Evolutionary conservation across 768 basidiomycete genomes (phyloP), one percentile per base, ranked within the genome.

Genomic region (Lactarius hatsudake): DNA sequence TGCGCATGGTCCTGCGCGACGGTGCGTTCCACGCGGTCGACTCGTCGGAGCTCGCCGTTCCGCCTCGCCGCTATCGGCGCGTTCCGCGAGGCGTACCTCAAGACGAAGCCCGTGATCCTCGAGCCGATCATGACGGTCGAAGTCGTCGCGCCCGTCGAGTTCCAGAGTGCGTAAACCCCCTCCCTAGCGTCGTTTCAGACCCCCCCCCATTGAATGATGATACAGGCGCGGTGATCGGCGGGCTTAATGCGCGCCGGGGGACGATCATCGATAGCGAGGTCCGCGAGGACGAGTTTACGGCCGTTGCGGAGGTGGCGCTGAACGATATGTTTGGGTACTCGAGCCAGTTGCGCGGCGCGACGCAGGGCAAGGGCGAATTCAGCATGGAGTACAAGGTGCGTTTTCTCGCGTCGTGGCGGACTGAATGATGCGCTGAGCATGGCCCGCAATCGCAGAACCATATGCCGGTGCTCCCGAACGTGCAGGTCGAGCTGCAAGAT

Each of bases 111-210:
- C 0, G 88, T 93, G 61, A 89, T 99, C 64, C 79, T 99, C 48
- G 96, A 99, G 75, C 96, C 96, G n/a, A 90, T 98, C 78, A 99
- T 99, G 96, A 92, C 86, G 18, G 96, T 99, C 43, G 96, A 99
- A 73, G 93, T 98, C 32, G 89, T 98, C 45, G 96, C 96, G 0
- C 97, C 97, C 2, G 82, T 86, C 15, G 97, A 99, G 75, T 99
- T 98, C 84, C 97, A 99, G 77, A 90, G 91, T 83, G 75, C 61
- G 81, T 79, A 17, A 30, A 30, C 30, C 30, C 30, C 30, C 32
- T 48, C 7, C 32, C 20, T 48, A 30, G 40, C 32, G 53, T 48
- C 32, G 18, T 66, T 3, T n/a, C n/a, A n/a, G n/a, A n/a, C n/a
- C n/a, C n/a, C n/a, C n/a, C n/a, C n/a, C n/a, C n/a, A 26, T 10